These are phyloP conservation scores for Oryza meridionalis DNA, from an alignment of 176 grass and related monocot species.

Conservation along the genomic window DNA sequence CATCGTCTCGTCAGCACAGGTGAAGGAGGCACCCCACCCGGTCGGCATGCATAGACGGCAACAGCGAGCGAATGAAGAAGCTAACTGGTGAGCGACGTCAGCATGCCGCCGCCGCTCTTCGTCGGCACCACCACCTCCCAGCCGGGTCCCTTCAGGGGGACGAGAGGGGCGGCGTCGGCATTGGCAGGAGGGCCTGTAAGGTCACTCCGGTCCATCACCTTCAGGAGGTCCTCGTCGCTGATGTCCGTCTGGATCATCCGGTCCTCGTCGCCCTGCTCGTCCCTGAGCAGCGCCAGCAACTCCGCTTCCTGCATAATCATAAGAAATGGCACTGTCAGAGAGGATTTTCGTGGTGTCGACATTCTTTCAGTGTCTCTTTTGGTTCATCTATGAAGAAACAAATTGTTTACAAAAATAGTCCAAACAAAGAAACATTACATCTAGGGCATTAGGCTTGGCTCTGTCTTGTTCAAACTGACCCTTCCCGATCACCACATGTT, in stretches of 20 bases:
- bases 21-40: neutral
- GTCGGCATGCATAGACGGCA: neutral
- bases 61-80: neutral
- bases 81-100: constrained; percentile 71
- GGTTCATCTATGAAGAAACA: neutral
- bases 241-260: constrained; percentile 85
- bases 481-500: constrained; percentile 92
- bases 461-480: constrained; percentile 88
- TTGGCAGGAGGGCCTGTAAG: constrained; percentile 28
- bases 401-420: neutral
- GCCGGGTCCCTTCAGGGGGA: constrained; percentile 78
- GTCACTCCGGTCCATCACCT: constrained; percentile 76
- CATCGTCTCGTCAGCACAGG: neutral
- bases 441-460: constrained; percentile 62
- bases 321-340: neutral
- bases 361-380: neutral
- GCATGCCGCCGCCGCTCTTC: constrained; percentile 71
- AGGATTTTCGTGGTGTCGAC: neutral
- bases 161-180: neutral
- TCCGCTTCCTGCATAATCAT: constrained; percentile 59
- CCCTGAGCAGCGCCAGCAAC: constrained; percentile 74
- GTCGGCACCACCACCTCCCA: constrained; percentile 88
- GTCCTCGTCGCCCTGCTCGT: constrained; percentile 73
- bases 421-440: constrained; percentile 39
- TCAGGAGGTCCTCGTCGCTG: constrained; percentile 65